phyloP scores from a whole-genome alignment of 2,329 filamentous ascomycete species.

The Aspergillus fructus region DNA sequence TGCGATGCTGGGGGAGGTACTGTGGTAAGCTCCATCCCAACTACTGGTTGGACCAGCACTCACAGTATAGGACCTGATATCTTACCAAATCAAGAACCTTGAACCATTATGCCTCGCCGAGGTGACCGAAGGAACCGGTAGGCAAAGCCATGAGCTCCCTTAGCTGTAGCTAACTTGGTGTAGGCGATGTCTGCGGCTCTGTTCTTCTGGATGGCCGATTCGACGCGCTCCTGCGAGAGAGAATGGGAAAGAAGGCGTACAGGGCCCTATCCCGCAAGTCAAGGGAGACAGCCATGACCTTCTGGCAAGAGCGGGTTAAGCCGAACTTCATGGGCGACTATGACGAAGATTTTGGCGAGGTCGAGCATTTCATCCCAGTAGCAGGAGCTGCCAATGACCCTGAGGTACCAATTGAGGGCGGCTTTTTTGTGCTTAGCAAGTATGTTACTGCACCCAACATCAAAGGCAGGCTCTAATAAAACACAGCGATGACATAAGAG shows the following conservation, averaged over 20 bases:
- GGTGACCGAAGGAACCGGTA: constrained; percentile 29
- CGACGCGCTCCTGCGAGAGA: constrained; percentile 22
- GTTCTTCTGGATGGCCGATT: constrained; percentile 31
- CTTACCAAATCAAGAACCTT: constrained; percentile 26
- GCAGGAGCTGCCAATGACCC: constrained; percentile 24
- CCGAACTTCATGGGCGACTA: constrained; percentile 19
- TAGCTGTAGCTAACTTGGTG: neutral
- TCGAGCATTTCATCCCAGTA: constrained; percentile 24
- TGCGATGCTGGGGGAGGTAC: constrained; percentile 43
- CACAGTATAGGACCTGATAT: constrained; percentile 31
- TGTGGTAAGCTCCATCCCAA: constrained; percentile 21
- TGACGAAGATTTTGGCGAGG: constrained; percentile 24
- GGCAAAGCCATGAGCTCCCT: neutral
- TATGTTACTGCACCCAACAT: neutral
- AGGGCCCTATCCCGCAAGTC: constrained; percentile 25
- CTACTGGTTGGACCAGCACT: neutral
- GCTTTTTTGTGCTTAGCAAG: constrained; percentile 20
- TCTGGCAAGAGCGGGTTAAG: constrained; percentile 36
- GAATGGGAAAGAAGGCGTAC: constrained; percentile 26
- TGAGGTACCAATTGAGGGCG: constrained; percentile 19
- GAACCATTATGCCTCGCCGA: constrained; percentile 27
- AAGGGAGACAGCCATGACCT: constrained; percentile 25
- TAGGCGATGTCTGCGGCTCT: constrained; percentile 33
- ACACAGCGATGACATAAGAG: constrained; percentile 20
- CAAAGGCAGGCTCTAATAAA: neutral